Conservation (phyloP, 1,139 yeast genomes). For the Suhomyces guaymorum region DNA sequence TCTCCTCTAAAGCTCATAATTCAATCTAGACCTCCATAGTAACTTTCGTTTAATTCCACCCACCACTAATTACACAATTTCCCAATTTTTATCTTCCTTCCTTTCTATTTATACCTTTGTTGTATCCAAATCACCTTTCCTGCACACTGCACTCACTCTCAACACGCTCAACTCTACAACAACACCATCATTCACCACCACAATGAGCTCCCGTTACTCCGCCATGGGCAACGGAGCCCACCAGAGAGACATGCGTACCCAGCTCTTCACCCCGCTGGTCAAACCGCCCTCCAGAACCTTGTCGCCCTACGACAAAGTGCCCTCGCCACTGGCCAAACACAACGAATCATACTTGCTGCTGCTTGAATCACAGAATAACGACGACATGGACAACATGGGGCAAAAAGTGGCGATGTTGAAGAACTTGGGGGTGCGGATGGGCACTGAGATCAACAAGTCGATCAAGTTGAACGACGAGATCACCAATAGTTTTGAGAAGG, state of each 20-base stretch:
- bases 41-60: background rate
- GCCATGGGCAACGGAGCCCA: conserved; percentile 42
- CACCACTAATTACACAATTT: background rate
- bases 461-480: conserved; percentile 61
- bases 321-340: conserved; percentile 42
- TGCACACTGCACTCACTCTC: too few relatives aligned
- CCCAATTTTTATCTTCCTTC: too few relatives aligned
- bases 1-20: too few relatives aligned
- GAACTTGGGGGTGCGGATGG: conserved; percentile 72
- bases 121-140: too few relatives aligned
- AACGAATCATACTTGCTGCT: conserved; percentile 63
- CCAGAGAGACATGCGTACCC: conserved; percentile 50
- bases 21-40: background rate
- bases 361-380: conserved; percentile 82
- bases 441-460: conserved; percentile 79
- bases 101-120: too few relatives aligned
- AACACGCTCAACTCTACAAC: too few relatives aligned
- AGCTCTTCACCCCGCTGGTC: conserved; percentile 36
- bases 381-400: conserved; percentile 68
- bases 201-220: conserved; percentile 27
- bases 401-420: conserved; percentile 72
- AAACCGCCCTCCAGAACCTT: conserved; percentile 40
- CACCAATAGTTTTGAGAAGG: conserved; percentile 46
- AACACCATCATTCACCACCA: conserved; percentile 4
- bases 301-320: conserved; percentile 53